Base-by-base conservation (phyloP, 78 protist genomes). In the Monocercomonoides exilis region DNA sequence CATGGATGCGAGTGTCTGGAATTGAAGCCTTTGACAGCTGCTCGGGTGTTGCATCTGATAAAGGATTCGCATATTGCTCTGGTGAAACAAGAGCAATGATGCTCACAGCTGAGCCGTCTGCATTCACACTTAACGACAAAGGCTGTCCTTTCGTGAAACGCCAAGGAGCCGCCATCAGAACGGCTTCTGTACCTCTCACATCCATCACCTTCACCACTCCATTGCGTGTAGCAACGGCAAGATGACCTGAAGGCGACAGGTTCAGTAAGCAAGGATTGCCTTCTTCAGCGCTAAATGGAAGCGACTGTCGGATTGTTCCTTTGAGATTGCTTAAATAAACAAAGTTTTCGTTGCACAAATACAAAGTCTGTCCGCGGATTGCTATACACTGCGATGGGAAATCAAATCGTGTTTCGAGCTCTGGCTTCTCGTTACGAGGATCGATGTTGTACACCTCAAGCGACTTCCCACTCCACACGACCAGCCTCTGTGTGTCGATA, bases 1-100 rank as follows among this genome's bases (percentile, higher is more conserved):
- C 82, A 21, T 79, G 82, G 82, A 79, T 79, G 82, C 43, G 21
- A 6, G 82, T 79, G 82, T 79, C 82, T 33, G 82, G 70, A 21
- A 54, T 54, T 11, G 70, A 29, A 54, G 70, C 70, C 11, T 21
- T 11, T 11, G 70, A 11, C 38, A 54, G 11, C 70, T 54, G 70
- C 11, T 54, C 70, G 21, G 82, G 82, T 32, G 82, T 21, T 5
- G 6, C 82, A 79, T 79, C 11, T 5, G n/a, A 4, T 4, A 33
- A 41, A n/a, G n/a, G n/a, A n/a, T n/a, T n/a, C n/a, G n/a, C n/a
- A n/a, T n/a, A n/a, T 21, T 79, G 42, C 42, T 29, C 11, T 79
- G 43, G 82, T 33, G 11, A 79, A 41, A 79, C 82, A 21, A 21
- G 43, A 79, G 42, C 4, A 33, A 4, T 6, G 82, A 79, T 79